These are phyloP conservation scores for Gracilariopsis chorda DNA, from an alignment of 23 red algal genomes.

Conservation along the genomic window DNA sequence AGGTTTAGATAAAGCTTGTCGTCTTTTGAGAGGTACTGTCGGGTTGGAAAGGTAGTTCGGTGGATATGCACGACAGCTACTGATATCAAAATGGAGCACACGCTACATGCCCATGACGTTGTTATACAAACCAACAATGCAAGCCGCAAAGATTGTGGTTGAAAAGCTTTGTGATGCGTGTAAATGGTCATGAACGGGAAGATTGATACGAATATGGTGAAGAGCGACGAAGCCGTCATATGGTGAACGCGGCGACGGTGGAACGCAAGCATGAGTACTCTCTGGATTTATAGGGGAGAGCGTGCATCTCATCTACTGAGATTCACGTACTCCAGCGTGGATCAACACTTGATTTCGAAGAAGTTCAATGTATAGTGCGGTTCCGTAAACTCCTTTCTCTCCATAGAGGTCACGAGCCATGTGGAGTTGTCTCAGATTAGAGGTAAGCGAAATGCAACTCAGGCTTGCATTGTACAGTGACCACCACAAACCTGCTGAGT, in stretches of 20 bases:
- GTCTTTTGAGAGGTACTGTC: not conserved
- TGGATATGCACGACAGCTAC: not conserved
- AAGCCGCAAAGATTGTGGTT: not conserved
- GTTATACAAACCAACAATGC: not conserved
- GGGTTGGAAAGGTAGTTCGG: not conserved
- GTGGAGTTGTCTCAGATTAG: no score
- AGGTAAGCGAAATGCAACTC: no score
- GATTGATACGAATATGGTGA: not conserved
- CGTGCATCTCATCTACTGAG: no score
- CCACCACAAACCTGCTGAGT: no score
- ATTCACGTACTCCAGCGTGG: no score
- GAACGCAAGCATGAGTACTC: not conserved
- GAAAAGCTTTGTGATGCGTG: constrained; percentile 5
- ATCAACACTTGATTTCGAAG: no score
- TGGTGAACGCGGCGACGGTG: constrained; percentile 1
- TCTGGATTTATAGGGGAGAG: no score
- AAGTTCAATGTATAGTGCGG: no score
- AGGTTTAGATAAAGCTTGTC: not conserved
- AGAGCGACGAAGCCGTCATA: not conserved
- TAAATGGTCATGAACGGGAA: constrained; percentile 24
- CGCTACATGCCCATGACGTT: constrained; percentile 3
- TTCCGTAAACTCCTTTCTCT: no score
- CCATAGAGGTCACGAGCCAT: no score
- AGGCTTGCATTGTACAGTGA: no score
- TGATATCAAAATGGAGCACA: not conserved